Percentiles rank a stretch among this genome's conserved stretches.
Evolutionary conservation across 768 basidiomycete genomes (phyloP).

Genomic region (Lentinus tigrinus): DNA sequence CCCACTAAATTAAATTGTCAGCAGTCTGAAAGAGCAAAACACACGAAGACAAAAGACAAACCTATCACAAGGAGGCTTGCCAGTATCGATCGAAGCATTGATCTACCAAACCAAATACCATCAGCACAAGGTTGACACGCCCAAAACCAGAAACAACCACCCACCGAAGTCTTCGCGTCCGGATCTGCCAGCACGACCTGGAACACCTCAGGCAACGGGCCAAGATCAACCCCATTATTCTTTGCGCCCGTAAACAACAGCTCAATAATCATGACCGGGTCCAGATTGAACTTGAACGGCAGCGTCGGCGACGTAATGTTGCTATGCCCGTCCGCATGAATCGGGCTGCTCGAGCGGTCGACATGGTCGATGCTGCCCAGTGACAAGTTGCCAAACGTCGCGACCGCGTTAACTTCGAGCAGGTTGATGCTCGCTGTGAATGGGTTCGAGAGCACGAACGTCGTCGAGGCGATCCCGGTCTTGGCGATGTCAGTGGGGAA

Average conservation of each 20-base stretch:
- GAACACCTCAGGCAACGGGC: slow-evolving; percentile 55
- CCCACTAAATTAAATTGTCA: slow-evolving; percentile 41
- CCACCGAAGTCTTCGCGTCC: slow-evolving; percentile 49
- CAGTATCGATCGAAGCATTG: slow-evolving; percentile 51
- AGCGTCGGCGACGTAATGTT: slow-evolving; percentile 55
- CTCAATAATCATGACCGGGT: slow-evolving; percentile 60
- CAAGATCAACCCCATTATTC: slow-evolving; percentile 58
- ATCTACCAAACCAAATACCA: slow-evolving; percentile 36
- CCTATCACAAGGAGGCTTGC: slow-evolving; percentile 59
- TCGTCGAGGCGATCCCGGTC: slow-evolving; percentile 57
- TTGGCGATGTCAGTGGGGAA: slow-evolving; percentile 63
- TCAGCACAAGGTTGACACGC: background rate
- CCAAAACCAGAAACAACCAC: slow-evolving; percentile 14
- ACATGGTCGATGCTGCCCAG: slow-evolving; percentile 59
- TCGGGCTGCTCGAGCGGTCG: slow-evolving; percentile 54
- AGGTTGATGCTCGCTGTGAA: slow-evolving; percentile 74
- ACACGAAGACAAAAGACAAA: slow-evolving; percentile 22
- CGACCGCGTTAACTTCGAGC: slow-evolving; percentile 51
- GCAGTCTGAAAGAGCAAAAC: background rate
- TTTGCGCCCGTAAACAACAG: slow-evolving; percentile 51
- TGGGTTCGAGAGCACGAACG: slow-evolving; percentile 62
- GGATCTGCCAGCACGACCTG: slow-evolving; percentile 52
- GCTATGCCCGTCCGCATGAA: slow-evolving; percentile 58
- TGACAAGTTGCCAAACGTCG: slow-evolving; percentile 51
- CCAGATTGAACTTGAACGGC: slow-evolving; percentile 62